A percentile compares a stretch with the other conserved stretches of the same genome.
phyloP scores from a whole-genome alignment of 441 rosid species.

The Erysimum cheiri region DNA sequence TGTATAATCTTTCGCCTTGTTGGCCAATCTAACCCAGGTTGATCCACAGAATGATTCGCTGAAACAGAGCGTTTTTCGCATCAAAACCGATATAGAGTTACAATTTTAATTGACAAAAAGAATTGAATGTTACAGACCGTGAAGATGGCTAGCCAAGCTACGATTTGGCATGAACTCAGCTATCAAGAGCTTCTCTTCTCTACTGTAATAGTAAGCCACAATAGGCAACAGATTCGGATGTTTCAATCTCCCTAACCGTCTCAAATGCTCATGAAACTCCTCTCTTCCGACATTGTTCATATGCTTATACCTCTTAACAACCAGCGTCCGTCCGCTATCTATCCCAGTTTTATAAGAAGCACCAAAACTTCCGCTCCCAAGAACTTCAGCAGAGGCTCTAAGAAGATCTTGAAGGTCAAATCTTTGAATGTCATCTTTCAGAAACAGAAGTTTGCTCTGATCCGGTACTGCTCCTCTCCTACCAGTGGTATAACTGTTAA shows the following conservation, averaged over 20 bases:
- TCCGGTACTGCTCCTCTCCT: conserved; percentile 47
- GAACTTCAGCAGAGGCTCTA: conserved; percentile 85
- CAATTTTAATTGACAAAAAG: background rate
- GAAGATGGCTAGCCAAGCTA: conserved; percentile 87
- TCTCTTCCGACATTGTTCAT: conserved; percentile 82
- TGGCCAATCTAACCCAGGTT: conserved; percentile 73
- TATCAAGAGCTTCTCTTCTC: conserved; percentile 92
- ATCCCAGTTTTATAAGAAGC: conserved; percentile 83
- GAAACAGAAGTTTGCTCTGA: conserved; percentile 53
- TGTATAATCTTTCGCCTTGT: conserved; percentile 70
- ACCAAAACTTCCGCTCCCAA: conserved; percentile 97
- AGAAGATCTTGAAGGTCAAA: conserved; percentile 85
- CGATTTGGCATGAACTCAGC: conserved; percentile 62
- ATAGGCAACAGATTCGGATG: conserved; percentile 80
- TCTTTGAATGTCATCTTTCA: conserved; percentile 58
- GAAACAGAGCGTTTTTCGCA: conserved; percentile 25
- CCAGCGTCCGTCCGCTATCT: conserved; percentile 50
- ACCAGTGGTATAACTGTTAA: conserved; percentile 8
- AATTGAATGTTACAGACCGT: conserved; percentile 50
- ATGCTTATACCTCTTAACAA: conserved; percentile 90
- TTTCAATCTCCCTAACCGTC: conserved; percentile 66
- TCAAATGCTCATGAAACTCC: conserved; percentile 86
- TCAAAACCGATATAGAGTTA: background rate
- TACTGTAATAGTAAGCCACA: conserved; percentile 81
- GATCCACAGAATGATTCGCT: conserved; percentile 67